These are phyloP conservation scores for Mercurialis annua DNA, from an alignment of 345 rosid genomes.

Conservation along the genomic window DNA sequence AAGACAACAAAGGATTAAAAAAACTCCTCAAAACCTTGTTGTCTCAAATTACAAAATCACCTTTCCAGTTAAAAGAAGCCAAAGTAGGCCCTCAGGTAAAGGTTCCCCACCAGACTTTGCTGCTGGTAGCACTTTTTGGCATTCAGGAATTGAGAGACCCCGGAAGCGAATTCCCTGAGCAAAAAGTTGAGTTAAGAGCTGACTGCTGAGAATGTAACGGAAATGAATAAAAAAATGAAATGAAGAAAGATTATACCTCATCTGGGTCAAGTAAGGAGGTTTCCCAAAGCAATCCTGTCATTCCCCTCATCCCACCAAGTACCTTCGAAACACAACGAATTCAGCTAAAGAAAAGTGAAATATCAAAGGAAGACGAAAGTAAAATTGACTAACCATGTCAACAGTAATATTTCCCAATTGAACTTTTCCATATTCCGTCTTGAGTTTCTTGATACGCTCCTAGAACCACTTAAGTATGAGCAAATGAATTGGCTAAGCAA, in stretches of 20 bases:
- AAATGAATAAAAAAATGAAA: not conserved
- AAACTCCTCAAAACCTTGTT: not conserved
- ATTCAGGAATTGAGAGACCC: constrained; percentile 93
- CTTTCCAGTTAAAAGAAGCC: constrained; percentile 99
- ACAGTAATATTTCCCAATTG: constrained; percentile 88
- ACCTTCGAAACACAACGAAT: constrained; percentile 44
- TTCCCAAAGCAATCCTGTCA: constrained; percentile 97
- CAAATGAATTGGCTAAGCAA: not conserved
- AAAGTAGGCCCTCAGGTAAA: constrained; percentile 91
- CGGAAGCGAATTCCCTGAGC: constrained; percentile 90
- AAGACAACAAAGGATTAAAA: not conserved
- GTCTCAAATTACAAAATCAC: constrained; percentile 32
- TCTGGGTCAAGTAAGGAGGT: constrained; percentile 96
- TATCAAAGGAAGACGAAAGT: not conserved
- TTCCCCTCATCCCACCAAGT: constrained; percentile 98
- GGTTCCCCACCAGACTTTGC: constrained; percentile 93
- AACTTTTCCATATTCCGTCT: constrained; percentile 79
- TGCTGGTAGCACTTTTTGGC: constrained; percentile 87
- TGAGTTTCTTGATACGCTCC: constrained; percentile 91
- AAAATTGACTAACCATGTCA: constrained; percentile 62
- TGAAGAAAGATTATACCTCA: constrained; percentile 46
- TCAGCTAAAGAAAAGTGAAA: not conserved
- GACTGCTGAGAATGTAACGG: not conserved
- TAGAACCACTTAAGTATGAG: constrained; percentile 27
- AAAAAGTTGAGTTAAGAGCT: not conserved